phyloP scores from a whole-genome alignment of 2,329 filamentous ascomycete genomes.

The Macroventuria anomochaeta region DNA sequence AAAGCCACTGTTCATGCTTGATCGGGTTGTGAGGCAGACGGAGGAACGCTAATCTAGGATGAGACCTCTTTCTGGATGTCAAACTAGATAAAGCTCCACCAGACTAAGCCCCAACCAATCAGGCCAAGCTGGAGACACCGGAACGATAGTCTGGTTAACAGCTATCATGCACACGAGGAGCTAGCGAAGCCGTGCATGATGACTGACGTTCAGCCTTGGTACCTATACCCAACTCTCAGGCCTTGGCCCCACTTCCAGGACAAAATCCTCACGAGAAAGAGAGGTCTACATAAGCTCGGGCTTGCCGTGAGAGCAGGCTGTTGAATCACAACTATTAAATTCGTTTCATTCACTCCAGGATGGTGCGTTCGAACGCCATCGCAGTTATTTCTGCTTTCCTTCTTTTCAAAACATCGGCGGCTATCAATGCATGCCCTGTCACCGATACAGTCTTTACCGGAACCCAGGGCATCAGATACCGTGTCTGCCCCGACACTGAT shows the following conservation, averaged over 20 bases:
- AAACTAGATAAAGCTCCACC: slow-evolving; percentile 1
- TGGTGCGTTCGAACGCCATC: slow-evolving; percentile 23
- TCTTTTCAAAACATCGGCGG: slow-evolving; percentile 25
- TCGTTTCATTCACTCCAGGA: slow-evolving; percentile 12
- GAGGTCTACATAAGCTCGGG: slow-evolving; percentile 6
- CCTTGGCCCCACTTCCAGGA: too few relatives aligned
- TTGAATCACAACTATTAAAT: neutral
- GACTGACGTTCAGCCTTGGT: slow-evolving; percentile 1
- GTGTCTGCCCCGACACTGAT: slow-evolving; percentile 31
- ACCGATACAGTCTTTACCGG: slow-evolving; percentile 30
- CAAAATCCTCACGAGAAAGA: neutral
- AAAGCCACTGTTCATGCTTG: neutral
- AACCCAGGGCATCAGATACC: slow-evolving; percentile 28
- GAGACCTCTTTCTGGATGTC: neutral
- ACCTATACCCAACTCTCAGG: neutral
- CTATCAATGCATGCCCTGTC: slow-evolving; percentile 30
- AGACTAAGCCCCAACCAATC: neutral
- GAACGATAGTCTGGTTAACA: slow-evolving; percentile 4
- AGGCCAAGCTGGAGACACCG: slow-evolving; percentile 9
- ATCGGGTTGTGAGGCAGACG: neutral
- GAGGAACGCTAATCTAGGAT: neutral
- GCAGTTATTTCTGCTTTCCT: slow-evolving; percentile 21
- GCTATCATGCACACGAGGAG: neutral
- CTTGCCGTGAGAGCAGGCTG: neutral
- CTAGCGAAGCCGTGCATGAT: slow-evolving; percentile 4